A percentile compares a stretch with the other conserved stretches of the same genome.
Conservation (phyloP, 345 rosid species). For the Arabidopsis thaliana region TAIR10.1 NC_003076.8:9950001-9950500, state of each 20-base stretch:
- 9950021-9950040: rapidly evolving
- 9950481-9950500: background rate
- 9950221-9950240: background rate
- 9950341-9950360: rapidly evolving
- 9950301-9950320: background rate
- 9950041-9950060: background rate
- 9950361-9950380: background rate
- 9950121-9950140: background rate
- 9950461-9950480: background rate
- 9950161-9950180: background rate
- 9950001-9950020: background rate
- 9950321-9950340: background rate
- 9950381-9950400: background rate
- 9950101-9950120: rapidly evolving
- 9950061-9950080: background rate
- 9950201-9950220: rapidly evolving
- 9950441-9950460: background rate
- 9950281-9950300: background rate
- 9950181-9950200: background rate
- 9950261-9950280: rapidly evolving
- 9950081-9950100: rapidly evolving
- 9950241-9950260: background rate
- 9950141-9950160: background rate
- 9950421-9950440: too few species aligned
- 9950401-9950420: too few species aligned